phyloP scores from a whole-genome alignment of 345 rosid species.

The Iberis pinnata region DNA sequence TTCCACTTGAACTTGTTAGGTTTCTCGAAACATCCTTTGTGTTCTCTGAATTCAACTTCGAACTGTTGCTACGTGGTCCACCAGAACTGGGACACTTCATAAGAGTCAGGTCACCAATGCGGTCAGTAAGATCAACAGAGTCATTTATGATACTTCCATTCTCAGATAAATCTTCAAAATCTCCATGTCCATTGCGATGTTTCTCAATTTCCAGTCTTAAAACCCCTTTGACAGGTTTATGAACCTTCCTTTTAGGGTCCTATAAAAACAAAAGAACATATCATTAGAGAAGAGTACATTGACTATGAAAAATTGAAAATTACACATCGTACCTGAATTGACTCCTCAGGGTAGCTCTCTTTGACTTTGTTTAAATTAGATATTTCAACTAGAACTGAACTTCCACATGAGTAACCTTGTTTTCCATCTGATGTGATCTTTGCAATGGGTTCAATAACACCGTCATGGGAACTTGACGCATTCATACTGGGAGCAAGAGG shows the following conservation, averaged over 20 bases:
- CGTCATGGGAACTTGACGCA: constrained; percentile 80
- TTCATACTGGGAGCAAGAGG: constrained; percentile 87
- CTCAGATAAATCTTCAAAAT: constrained; percentile 75
- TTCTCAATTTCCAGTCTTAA: constrained; percentile 91
- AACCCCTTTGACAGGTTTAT: constrained; percentile 90
- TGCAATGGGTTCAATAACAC: constrained; percentile 63
- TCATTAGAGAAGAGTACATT: constrained; percentile 3
- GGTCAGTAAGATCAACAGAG: constrained; percentile 65
- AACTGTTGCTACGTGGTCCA: constrained; percentile 50
- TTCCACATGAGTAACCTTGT: constrained; percentile 71
- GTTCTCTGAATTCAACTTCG: constrained; percentile 47
- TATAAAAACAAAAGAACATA: constrained; percentile 26
- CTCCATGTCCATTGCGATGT: constrained; percentile 60
- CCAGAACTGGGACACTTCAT: too few species aligned
- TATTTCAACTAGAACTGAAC: constrained; percentile 83
- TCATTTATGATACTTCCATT: constrained; percentile 83
- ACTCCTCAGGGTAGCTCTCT: constrained; percentile 90
- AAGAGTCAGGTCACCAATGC: too few species aligned
- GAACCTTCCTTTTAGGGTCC: constrained; percentile 93
- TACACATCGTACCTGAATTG: constrained; percentile 65
- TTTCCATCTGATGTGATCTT: constrained; percentile 88
- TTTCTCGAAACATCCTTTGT: constrained; percentile 60
- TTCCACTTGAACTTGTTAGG: constrained; percentile 46
- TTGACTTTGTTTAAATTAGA: constrained; percentile 93
- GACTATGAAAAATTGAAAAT: not conserved